A percentile compares a stretch with the other conserved stretches of the same genome.
Conservation (phyloP, 441 rosid species). For the Manihot esculenta region DNA sequence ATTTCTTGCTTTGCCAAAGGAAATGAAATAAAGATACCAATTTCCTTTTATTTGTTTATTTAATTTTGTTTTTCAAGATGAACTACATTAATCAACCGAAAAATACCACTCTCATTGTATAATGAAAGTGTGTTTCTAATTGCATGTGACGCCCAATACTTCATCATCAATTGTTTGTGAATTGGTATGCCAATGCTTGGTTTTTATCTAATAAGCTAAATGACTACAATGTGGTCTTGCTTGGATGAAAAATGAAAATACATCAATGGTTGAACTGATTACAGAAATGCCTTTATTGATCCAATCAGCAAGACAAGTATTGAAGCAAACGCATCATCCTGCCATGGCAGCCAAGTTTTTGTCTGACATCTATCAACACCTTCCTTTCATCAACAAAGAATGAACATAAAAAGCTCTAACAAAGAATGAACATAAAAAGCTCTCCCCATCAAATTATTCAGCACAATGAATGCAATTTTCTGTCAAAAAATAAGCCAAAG, state of each 20-base stretch:
- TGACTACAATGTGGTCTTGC: too few relatives aligned
- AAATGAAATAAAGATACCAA: not conserved
- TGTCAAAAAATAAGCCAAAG: slow-evolving; percentile 8
- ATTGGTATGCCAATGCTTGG: too few relatives aligned
- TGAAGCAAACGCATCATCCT: not conserved
- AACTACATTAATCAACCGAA: too few relatives aligned
- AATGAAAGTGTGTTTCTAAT: too few relatives aligned
- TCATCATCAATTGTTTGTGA: too few relatives aligned
- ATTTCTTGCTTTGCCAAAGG: not conserved
- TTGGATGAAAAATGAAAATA: too few relatives aligned
- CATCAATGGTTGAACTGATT: not conserved
- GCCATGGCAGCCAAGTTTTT: slow-evolving; percentile 3
- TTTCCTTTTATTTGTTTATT: not conserved
- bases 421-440: slow-evolving; percentile 4
- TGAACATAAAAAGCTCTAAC: slow-evolving; percentile 2
- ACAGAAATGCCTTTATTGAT: not conserved
- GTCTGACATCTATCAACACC: not conserved
- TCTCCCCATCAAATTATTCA: not conserved
- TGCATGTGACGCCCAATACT: too few relatives aligned
- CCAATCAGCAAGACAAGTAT: not conserved
- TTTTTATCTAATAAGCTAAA: too few relatives aligned
- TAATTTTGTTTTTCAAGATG: too few relatives aligned
- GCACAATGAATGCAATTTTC: not conserved
- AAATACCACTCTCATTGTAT: too few relatives aligned
- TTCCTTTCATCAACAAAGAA: not conserved